Evolutionary conservation across 2,329 filamentous ascomycete species (phyloP).

Genomic region (Penicillium digitatum): DNA sequence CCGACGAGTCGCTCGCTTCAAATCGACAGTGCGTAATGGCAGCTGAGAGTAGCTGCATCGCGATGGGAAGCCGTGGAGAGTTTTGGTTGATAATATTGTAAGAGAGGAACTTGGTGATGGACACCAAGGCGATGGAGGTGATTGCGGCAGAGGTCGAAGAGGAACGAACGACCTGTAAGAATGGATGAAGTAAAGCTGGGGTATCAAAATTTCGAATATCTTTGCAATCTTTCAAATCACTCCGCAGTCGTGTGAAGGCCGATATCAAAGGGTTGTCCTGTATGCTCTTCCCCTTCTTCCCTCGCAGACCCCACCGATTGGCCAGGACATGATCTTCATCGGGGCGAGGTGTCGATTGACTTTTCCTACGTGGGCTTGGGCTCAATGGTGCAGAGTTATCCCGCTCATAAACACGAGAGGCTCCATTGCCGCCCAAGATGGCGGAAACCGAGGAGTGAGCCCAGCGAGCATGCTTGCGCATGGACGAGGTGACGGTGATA

Average conservation of each 20-base stretch:
- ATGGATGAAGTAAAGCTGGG: constrained; percentile 82
- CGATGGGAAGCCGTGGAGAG: constrained; percentile 82
- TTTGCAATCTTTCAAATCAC: constrained; percentile 83
- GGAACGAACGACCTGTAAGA: constrained; percentile 92
- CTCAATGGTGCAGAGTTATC: constrained; percentile 41
- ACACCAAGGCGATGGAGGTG: constrained; percentile 87
- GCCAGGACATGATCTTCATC: constrained; percentile 53
- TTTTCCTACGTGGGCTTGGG: constrained; percentile 31
- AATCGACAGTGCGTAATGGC: constrained; percentile 98
- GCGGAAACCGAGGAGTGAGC: constrained; percentile 94
- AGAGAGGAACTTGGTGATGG: constrained; percentile 92
- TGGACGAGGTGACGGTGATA: constrained; percentile 95
- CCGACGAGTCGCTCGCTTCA: constrained; percentile 89
- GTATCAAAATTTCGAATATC: constrained; percentile 88
- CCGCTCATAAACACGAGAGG: constrained; percentile 46
- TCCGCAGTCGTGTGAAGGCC: constrained; percentile 83
- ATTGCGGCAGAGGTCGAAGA: constrained; percentile 95
- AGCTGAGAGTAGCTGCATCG: constrained; percentile 90
- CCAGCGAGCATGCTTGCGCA: constrained; percentile 96
- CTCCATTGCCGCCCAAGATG: constrained; percentile 71
- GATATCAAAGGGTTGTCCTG: constrained; percentile 96
- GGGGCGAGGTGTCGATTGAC: constrained; percentile 17
- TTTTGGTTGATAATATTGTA: constrained; percentile 83
- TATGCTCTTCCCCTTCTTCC: constrained; percentile 94
- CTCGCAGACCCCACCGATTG: constrained; percentile 87